phyloP scores from a whole-genome alignment of 2,329 filamentous ascomycete species.

The Lecanicillium sp. region DNA sequence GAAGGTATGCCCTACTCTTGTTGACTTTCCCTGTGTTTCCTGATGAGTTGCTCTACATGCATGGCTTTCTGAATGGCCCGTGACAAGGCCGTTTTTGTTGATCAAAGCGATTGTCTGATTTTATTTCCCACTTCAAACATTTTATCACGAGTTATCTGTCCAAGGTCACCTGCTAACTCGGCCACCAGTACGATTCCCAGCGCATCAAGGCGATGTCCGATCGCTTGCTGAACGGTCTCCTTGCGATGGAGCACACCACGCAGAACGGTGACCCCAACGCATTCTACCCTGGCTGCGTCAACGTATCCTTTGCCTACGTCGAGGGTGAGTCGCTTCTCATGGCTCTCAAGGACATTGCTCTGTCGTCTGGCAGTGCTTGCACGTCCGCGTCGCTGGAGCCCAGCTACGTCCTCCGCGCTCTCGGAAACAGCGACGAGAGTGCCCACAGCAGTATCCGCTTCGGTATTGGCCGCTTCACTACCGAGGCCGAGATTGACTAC shows the following conservation, averaged over 20 bases:
- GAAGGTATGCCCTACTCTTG: slow-evolving; percentile 57
- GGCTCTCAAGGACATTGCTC: slow-evolving; percentile 95
- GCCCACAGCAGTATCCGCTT: slow-evolving; percentile 98
- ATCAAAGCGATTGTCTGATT: slow-evolving; percentile 63
- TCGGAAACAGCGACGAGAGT: slow-evolving; percentile 95
- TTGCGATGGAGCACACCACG: slow-evolving; percentile 84
- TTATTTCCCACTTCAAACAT: slow-evolving; percentile 6
- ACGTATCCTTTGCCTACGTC: slow-evolving; percentile 96
- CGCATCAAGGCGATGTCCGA: slow-evolving; percentile 79
- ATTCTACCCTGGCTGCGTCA: slow-evolving; percentile 95
- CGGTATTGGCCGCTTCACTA: slow-evolving; percentile 94
- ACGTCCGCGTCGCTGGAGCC: slow-evolving; percentile 95
- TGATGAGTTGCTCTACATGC: slow-evolving; percentile 87
- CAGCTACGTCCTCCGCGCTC: slow-evolving; percentile 87
- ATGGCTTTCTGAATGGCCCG: slow-evolving; percentile 80
- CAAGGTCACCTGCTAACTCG: neutral
- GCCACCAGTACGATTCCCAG: slow-evolving; percentile 78
- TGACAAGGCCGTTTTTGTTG: slow-evolving; percentile 54
- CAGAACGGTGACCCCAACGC: slow-evolving; percentile 79
- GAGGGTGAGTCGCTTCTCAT: slow-evolving; percentile 97
- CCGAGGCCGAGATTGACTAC: slow-evolving; percentile 92
- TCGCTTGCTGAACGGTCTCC: slow-evolving; percentile 72
- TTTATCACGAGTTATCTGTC: slow-evolving; percentile 12
- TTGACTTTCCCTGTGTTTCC: slow-evolving; percentile 21
- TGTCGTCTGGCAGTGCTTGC: slow-evolving; percentile 94